A percentile compares a stretch with the other conserved stretches of the same genome.
Conservation (phyloP, 2,329 filamentous ascomycete species). For the Xylaria arbuscula region DNA sequence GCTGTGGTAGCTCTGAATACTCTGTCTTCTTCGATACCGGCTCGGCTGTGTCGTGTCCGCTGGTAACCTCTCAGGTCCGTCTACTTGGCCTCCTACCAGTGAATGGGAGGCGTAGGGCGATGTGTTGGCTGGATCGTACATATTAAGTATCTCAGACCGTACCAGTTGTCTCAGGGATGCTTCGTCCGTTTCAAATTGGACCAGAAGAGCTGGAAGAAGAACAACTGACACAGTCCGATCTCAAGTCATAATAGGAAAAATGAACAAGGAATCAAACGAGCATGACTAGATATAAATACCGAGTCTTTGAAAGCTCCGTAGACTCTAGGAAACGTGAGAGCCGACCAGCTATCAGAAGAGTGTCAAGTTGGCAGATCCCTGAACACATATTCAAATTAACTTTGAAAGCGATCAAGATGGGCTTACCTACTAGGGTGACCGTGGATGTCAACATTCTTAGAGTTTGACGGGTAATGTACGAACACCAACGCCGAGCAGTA, state of each 20-base stretch:
- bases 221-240: neutral
- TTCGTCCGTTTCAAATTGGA: neutral
- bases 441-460: slow-evolving; percentile 1
- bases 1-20: slow-evolving; percentile 10
- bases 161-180: neutral
- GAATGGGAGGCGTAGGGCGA: slow-evolving; percentile 29
- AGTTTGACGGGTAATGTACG: neutral
- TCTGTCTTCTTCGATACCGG: slow-evolving; percentile 4
- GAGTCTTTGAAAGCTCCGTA: neutral
- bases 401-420: neutral
- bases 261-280: neutral
- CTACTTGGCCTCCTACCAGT: slow-evolving; percentile 20
- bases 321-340: neutral
- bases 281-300: neutral
- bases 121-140: slow-evolving; percentile 3
- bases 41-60: neutral
- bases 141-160: neutral
- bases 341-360: neutral
- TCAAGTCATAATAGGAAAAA: neutral
- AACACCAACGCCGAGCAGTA: neutral
- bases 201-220: neutral
- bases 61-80: too few species aligned
- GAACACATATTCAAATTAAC: neutral
- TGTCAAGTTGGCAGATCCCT: neutral
- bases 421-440: neutral